These are phyloP conservation scores for Fraxinus floribunda DNA, from an alignment of 305 asterid species.

Conservation along the genomic window DNA sequence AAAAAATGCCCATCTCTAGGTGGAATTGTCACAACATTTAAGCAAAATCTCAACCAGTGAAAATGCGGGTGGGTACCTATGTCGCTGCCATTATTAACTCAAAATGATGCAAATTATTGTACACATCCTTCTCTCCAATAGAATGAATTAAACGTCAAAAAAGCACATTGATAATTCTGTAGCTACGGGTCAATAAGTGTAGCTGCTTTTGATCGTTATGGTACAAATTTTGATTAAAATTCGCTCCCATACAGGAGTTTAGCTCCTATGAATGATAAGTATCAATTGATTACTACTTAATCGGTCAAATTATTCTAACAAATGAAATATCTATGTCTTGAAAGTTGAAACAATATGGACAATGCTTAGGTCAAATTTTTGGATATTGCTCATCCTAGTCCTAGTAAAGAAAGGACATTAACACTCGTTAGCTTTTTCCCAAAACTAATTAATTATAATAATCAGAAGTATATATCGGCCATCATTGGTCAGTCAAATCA, in stretches of 20 bases:
- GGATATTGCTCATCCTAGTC: not conserved
- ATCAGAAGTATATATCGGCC: not conserved
- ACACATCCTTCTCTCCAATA: too few species aligned
- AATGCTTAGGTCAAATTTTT: not conserved
- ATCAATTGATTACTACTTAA: not conserved
- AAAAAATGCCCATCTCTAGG: not conserved
- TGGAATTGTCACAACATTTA: not conserved
- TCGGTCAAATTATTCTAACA: not conserved
- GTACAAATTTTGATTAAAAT: not conserved
- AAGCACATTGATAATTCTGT: not conserved
- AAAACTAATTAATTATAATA: not conserved
- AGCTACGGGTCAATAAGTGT: not conserved
- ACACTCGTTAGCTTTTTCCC: not conserved
- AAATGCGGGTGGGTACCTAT: not conserved
- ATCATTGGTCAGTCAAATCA: conserved; percentile 5
- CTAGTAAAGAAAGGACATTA: not conserved
- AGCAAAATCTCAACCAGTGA: not conserved
- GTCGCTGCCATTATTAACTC: not conserved
- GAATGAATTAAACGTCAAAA: not conserved
- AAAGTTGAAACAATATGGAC: not conserved
- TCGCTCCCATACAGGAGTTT: not conserved
- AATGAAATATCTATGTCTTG: not conserved
- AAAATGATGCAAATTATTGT: not conserved
- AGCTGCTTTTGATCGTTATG: too few species aligned
- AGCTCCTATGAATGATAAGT: not conserved